Percentiles rank a stretch among this genome's conserved stretches.
These are phyloP conservation scores for Sporisorium graminicola DNA, from an alignment of 1,284 basidiomycete species.

Conservation along the genomic window DNA sequence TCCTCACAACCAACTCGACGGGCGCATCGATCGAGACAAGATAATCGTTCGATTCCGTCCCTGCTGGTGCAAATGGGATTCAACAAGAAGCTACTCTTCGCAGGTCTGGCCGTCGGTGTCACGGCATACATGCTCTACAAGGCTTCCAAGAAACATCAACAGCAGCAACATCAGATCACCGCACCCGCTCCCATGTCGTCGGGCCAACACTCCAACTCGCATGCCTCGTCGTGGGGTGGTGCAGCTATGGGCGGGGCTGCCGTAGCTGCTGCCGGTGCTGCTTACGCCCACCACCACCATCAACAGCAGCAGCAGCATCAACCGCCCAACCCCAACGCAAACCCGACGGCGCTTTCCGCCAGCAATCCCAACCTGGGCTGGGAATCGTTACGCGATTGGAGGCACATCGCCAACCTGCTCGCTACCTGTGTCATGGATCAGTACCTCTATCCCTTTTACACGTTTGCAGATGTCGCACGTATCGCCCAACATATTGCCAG, in stretches of 20 bases:
- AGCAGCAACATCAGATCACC: constrained; percentile 27
- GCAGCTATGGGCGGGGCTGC: constrained; percentile 44
- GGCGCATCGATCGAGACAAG: neutral
- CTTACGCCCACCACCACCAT: constrained; percentile 39
- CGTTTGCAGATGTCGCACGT: constrained; percentile 38
- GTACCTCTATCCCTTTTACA: constrained; percentile 63
- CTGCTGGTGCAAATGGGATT: constrained; percentile 46
- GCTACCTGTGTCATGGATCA: constrained; percentile 59
- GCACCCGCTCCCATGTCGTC: constrained; percentile 20
- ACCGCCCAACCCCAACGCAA: constrained; percentile 1
- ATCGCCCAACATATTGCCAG: constrained; percentile 56
- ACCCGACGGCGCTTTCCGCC: constrained; percentile 6
- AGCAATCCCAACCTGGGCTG: constrained; percentile 46
- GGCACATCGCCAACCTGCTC: constrained; percentile 57
- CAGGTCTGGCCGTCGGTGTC: constrained; percentile 60
- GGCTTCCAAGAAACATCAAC: constrained; percentile 56
- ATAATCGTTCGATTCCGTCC: neutral
- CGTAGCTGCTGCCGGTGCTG: constrained; percentile 46
- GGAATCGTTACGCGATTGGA: constrained; percentile 48
- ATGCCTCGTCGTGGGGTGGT: constrained; percentile 27
- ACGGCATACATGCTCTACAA: constrained; percentile 57
- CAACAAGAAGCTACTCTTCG: constrained; percentile 61
- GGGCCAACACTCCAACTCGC: constrained; percentile 22
- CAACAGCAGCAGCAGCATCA: constrained; percentile 24
- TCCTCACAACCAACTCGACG: neutral